A percentile compares a stretch with the other conserved stretches of the same genome.
phyloP scores from a whole-genome alignment of 768 basidiomycete species.

The Mycena metata region DNA sequence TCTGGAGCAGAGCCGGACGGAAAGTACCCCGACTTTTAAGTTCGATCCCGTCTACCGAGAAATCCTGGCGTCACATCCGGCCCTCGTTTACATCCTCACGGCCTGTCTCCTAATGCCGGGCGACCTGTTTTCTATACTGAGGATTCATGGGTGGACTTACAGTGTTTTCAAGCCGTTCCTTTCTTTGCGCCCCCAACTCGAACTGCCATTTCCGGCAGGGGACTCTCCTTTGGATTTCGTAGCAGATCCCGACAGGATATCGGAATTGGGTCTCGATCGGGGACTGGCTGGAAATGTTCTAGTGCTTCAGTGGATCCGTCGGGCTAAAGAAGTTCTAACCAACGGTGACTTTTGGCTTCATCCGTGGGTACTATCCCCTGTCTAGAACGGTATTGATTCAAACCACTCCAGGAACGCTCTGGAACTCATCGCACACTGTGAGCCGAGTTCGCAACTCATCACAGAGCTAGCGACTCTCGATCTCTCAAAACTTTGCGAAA shows the following conservation, averaged over 20 bases:
- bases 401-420: not conserved
- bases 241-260: not conserved
- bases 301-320: not conserved
- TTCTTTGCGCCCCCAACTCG: not conserved
- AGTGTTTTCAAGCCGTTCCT: not conserved
- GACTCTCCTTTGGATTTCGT: conserved; percentile 3
- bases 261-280: not conserved
- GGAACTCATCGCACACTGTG: not conserved
- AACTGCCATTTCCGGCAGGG: not conserved
- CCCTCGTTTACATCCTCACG: not conserved
- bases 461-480: not conserved
- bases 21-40: not conserved
- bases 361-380: not conserved
- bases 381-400: not conserved
- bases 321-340: not conserved
- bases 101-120: not conserved
- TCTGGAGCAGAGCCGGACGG: not conserved
- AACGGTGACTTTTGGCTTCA: not conserved
- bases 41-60: not conserved
- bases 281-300: not conserved
- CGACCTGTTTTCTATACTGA: not conserved
- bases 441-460: not conserved
- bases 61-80: not conserved
- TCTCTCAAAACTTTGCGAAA: not conserved
- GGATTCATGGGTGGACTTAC: not conserved